phyloP scores from a whole-genome alignment of 148 eudicot species.

The Cornus kousa region DNA sequence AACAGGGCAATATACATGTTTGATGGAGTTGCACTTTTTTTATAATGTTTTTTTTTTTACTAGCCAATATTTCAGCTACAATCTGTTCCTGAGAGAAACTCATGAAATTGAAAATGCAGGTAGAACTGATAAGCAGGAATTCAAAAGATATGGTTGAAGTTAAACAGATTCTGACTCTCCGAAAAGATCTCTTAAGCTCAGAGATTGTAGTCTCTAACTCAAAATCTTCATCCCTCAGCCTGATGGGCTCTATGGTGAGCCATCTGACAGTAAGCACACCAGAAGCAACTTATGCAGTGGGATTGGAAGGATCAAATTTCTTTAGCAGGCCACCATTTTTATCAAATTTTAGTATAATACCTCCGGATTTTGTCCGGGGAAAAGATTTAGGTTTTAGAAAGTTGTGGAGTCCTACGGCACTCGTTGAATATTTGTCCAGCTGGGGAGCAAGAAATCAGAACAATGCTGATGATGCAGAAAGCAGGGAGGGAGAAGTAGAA shows the following conservation, averaged over 20 bases:
- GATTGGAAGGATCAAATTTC: constrained; percentile 69
- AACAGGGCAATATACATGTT: not conserved
- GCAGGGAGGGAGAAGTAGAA: not conserved
- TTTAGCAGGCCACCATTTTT: constrained; percentile 44
- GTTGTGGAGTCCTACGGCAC: constrained; percentile 25
- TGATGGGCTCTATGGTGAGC: constrained; percentile 57
- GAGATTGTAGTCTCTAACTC: constrained; percentile 46
- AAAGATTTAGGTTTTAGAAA: constrained; percentile 20
- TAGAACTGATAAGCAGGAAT: constrained; percentile 58
- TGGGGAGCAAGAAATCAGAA: constrained; percentile 19
- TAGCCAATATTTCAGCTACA: not conserved
- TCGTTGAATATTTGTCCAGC: constrained; percentile 29
- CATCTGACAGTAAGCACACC: constrained; percentile 83
- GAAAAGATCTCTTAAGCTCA: constrained; percentile 46
- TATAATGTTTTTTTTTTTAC: no score
- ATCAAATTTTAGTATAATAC: constrained; percentile 53
- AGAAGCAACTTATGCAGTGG: constrained; percentile 84
- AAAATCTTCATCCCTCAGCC: constrained; percentile 30
- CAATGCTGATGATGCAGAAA: constrained; percentile 3
- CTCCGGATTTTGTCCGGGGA: constrained; percentile 31
- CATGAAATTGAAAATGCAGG: constrained; percentile 43
- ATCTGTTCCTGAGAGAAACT: not conserved
- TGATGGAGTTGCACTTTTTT: not conserved
- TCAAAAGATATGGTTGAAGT: constrained; percentile 38
- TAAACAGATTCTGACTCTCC: constrained; percentile 53